Percentiles rank a stretch among this genome's conserved stretches.
phyloP scores from a whole-genome alignment of 2,329 filamentous ascomycete genomes.

The Ascochyta pisi region DNA sequence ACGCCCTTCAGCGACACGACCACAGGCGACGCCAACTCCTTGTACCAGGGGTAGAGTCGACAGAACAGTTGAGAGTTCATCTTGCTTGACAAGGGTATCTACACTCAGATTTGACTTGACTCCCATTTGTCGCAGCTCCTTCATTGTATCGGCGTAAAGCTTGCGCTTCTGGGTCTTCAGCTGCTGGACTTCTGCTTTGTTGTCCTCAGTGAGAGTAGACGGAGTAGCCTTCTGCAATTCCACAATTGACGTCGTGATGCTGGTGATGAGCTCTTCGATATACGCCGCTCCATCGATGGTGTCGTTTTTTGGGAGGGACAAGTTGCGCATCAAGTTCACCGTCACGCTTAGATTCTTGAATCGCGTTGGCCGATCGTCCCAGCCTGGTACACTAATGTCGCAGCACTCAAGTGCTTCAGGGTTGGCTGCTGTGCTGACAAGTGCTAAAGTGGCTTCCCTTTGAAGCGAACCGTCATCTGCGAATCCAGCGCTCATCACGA shows the following conservation, averaged over 20 bases:
- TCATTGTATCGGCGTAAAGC: slow-evolving; percentile 87
- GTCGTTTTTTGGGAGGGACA: slow-evolving; percentile 61
- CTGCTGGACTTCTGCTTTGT: slow-evolving; percentile 82
- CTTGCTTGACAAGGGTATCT: slow-evolving; percentile 75
- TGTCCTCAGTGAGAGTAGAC: slow-evolving; percentile 80
- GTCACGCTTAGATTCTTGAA: slow-evolving; percentile 75
- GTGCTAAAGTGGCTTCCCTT: slow-evolving; percentile 18
- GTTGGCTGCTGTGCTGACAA: slow-evolving; percentile 23
- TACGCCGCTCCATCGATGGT: slow-evolving; percentile 64
- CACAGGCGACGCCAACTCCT: slow-evolving; percentile 35
- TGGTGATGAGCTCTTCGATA: slow-evolving; percentile 72
- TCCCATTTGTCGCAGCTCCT: slow-evolving; percentile 85
- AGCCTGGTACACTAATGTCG: slow-evolving; percentile 33
- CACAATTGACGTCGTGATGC: slow-evolving; percentile 70
- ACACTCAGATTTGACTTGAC: slow-evolving; percentile 82
- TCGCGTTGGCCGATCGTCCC: slow-evolving; percentile 62
- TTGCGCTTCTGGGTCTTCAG: slow-evolving; percentile 90
- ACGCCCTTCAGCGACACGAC: slow-evolving; percentile 66
- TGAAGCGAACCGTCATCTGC: slow-evolving; percentile 32
- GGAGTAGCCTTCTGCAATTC: slow-evolving; percentile 87
- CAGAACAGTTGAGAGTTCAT: slow-evolving; percentile 73
- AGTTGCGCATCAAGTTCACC: slow-evolving; percentile 73
- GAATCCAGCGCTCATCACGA: slow-evolving; percentile 54
- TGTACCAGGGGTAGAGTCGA: slow-evolving; percentile 54
- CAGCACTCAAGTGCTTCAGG: slow-evolving; percentile 30